Percentiles rank a stretch among this genome's conserved stretches.
These are phyloP conservation scores for Massariosphaeria phaeospora DNA, from an alignment of 495 filamentous ascomycete species.

Conservation along the genomic window DNA sequence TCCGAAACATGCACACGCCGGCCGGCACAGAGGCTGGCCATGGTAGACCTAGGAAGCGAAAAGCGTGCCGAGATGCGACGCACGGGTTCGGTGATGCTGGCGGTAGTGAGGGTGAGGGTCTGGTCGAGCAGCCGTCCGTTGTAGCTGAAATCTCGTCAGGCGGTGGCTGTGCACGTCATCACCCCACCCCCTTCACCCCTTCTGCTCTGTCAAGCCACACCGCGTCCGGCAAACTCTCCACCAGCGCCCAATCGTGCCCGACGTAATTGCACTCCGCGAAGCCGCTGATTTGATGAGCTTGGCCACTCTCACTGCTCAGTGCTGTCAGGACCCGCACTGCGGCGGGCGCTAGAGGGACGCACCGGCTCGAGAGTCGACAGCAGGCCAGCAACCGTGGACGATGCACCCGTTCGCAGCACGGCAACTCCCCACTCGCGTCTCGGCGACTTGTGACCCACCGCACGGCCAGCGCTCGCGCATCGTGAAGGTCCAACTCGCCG, in stretches of 20 bases:
- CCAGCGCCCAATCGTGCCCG: conserved; percentile 18
- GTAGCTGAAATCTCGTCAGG: not conserved
- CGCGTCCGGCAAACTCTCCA: not conserved
- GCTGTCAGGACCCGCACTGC: not conserved
- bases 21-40: too few relatives aligned
- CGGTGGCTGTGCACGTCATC: conserved; percentile 12
- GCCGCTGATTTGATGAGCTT: conserved; percentile 2
- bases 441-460: not conserved
- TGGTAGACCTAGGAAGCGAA: not conserved
- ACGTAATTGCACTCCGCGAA: conserved; percentile 4
- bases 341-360: conserved; percentile 13
- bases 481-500: not conserved
- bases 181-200: not conserved
- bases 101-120: not conserved
- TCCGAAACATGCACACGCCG: not conserved
- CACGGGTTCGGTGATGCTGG: not conserved
- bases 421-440: too few relatives aligned
- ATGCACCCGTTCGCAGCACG: too few relatives aligned
- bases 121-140: not conserved
- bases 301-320: conserved; percentile 6
- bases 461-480: not conserved
- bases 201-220: conserved; percentile 14
- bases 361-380: too few relatives aligned
- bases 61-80: not conserved
- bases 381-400: too few relatives aligned